Percentiles rank a stretch among this genome's conserved stretches.
Conservation (phyloP, 2,329 filamentous ascomycete genomes). For the Talaromyces sp. region DNA sequence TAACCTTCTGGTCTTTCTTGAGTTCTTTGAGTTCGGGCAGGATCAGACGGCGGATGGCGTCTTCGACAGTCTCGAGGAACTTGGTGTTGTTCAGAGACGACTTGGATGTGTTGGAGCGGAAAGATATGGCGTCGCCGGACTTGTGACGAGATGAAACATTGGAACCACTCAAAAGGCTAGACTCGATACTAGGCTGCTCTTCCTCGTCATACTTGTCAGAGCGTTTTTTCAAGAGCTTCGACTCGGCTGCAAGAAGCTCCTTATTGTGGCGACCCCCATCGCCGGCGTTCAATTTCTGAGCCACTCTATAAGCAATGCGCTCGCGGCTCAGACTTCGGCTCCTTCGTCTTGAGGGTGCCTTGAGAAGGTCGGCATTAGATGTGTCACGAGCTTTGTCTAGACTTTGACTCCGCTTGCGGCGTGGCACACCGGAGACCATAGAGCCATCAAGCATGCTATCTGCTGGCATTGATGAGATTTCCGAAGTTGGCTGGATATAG, state of each 20-base stretch:
- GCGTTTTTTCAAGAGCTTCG: conserved; percentile 47
- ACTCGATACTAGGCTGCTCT: conserved; percentile 56
- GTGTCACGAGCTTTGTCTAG: conserved; percentile 40
- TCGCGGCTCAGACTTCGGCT: conserved; percentile 65
- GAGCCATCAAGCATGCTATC: conserved; percentile 65
- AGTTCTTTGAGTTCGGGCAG: conserved; percentile 87
- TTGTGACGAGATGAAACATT: conserved; percentile 53
- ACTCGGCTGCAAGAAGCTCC: conserved; percentile 43
- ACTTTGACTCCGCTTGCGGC: conserved; percentile 52
- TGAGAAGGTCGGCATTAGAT: conserved; percentile 48
- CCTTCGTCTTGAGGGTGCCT: conserved; percentile 56
- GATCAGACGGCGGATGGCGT: conserved; percentile 84
- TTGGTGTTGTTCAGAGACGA: conserved; percentile 91
- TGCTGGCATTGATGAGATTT: conserved; percentile 80
- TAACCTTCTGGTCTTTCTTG: conserved; percentile 82
- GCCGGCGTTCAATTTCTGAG: conserved; percentile 61
- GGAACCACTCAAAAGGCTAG: conserved; percentile 59
- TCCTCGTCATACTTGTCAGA: conserved; percentile 53
- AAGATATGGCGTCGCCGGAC: conserved; percentile 58
- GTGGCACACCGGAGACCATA: conserved; percentile 43
- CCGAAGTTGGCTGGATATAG: conserved; percentile 69
- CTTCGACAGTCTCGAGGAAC: conserved; percentile 84
- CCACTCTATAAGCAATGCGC: conserved; percentile 64
- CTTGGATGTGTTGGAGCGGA: conserved; percentile 55
- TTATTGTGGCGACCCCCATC: conserved; percentile 46